Evolutionary conservation across 2,329 filamentous ascomycete species (phyloP).

Genomic region (Zymoseptoria ardabiliae): DNA sequence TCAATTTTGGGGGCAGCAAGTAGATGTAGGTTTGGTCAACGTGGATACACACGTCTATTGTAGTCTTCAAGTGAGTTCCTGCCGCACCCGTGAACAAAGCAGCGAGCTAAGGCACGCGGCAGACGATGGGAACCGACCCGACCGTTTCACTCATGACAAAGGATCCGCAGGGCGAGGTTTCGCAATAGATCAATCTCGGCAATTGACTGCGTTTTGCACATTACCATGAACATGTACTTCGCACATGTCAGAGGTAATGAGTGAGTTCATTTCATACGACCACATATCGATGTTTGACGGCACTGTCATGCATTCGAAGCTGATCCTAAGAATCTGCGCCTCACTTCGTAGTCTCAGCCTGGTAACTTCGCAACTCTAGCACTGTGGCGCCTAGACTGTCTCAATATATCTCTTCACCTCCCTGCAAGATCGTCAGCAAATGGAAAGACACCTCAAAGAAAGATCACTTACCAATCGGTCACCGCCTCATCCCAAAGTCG

Average conservation of each 20-base stretch:
- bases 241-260: neutral
- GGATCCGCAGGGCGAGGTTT: neutral
- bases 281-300: neutral
- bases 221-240: neutral
- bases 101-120: neutral
- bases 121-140: neutral
- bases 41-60: neutral
- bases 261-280: neutral
- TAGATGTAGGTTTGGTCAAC: neutral
- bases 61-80: neutral
- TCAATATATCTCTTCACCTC: constrained; percentile 34
- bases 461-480: constrained; percentile 74
- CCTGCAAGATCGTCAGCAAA: constrained; percentile 20
- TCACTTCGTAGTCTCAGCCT: neutral
- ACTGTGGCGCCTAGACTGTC: constrained; percentile 24
- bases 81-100: neutral
- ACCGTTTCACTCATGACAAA: neutral
- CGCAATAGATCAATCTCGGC: neutral
- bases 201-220: neutral
- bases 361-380: neutral
- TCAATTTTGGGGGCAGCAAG: neutral
- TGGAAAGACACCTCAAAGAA: neutral
- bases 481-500: constrained; percentile 91
- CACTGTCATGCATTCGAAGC: too few relatives aligned
- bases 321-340: too few relatives aligned